Conservation (phyloP, 805 yeast species). For the Yarrowia phangngaensis region DNA sequence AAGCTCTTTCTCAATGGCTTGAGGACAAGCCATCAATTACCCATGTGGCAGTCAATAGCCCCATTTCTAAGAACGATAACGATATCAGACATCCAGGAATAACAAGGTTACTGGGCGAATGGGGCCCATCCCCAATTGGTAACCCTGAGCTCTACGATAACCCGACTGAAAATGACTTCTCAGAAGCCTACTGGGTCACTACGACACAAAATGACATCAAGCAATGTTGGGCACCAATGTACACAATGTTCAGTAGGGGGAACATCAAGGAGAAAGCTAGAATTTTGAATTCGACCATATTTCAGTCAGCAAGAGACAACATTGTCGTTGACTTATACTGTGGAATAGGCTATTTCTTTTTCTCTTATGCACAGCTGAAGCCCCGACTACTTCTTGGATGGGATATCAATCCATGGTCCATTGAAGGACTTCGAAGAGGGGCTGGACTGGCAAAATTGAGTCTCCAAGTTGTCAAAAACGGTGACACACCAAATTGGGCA, state of each 20-base stretch:
- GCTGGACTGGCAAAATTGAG: conserved; percentile 46
- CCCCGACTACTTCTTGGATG: conserved; percentile 63
- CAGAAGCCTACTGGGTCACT: conserved; percentile 65
- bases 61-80: conserved; percentile 47
- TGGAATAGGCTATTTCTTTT: conserved; percentile 81
- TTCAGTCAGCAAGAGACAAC: conserved; percentile 37
- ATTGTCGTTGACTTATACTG: conserved; percentile 68
- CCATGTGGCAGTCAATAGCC: conserved; percentile 68
- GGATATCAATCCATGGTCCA: conserved; percentile 84
- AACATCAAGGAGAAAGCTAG: conserved; percentile 77
- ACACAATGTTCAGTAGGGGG: conserved; percentile 86
- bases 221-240: conserved; percentile 81
- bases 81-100: conserved; percentile 39
- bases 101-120: conserved; percentile 59
- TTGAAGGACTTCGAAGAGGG: conserved; percentile 63
- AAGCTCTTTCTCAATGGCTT: not conserved
- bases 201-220: conserved; percentile 66
- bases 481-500: conserved; percentile 35
- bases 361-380: conserved; percentile 56
- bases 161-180: conserved; percentile 48
- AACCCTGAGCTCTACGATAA: conserved; percentile 26
- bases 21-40: conserved; percentile 38
- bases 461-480: conserved; percentile 40
- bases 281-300: conserved; percentile 41
- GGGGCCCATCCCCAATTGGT: conserved; percentile 44